phyloP scores from a whole-genome alignment of 2,329 filamentous ascomycete species.

The Botryosphaeria dothidea region DNA sequence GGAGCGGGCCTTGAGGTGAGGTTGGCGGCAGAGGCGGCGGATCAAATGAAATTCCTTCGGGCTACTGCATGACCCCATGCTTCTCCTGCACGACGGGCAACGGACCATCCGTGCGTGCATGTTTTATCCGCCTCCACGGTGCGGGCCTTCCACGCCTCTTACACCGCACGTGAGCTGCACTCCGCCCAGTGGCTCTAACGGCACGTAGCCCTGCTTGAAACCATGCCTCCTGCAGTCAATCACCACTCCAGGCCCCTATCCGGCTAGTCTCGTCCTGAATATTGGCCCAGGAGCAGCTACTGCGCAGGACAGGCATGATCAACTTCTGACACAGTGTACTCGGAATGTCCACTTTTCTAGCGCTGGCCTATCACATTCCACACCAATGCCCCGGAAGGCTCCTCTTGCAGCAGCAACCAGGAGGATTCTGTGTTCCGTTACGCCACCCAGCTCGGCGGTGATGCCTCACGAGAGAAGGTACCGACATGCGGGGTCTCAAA shows the following conservation, averaged over 20 bases:
- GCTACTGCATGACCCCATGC: background rate
- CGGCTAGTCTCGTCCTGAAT: background rate
- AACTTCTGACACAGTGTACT: conserved; percentile 1
- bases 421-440: background rate
- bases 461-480: conserved; percentile 8
- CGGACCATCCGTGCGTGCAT: conserved; percentile 8
- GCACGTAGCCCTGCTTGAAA: background rate
- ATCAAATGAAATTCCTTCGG: background rate
- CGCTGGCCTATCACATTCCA: background rate
- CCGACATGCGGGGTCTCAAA: background rate
- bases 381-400: background rate
- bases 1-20: background rate
- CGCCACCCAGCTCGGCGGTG: background rate
- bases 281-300: background rate
- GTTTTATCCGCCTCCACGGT: background rate
- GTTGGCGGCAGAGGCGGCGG: conserved; percentile 4
- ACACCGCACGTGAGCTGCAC: conserved; percentile 14
- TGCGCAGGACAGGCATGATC: background rate
- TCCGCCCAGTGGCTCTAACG: background rate
- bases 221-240: background rate
- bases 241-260: background rate
- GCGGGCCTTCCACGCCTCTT: background rate
- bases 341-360: background rate
- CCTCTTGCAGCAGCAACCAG: background rate
- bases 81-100: background rate